Conservation (phyloP, 306 rosid species). For the barrel medic (Medicago truncatula) region MtrunA17r5.0-ANR NC_053043.1:21343501-21344000, state of each 20-base stretch:
- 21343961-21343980: neutral
- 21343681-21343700: constrained; percentile 98
- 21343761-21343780: constrained; percentile 60
- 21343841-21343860: constrained; percentile 26
- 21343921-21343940: constrained; percentile 8
- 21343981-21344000: neutral
- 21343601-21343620: constrained; percentile 94
- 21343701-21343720: constrained; percentile 77
- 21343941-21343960: neutral
- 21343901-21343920: constrained; percentile 12
- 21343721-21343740: constrained; percentile 83
- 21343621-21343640: constrained; percentile 90
- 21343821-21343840: constrained; percentile 14
- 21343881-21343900: constrained; percentile 27
- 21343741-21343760: constrained; percentile 79
- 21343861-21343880: constrained; percentile 6
- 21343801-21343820: constrained; percentile 24
- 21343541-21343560: constrained; percentile 77
- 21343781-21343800: constrained; percentile 13
- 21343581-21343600: constrained; percentile 79
- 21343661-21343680: constrained; percentile 95
- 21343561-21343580: constrained; percentile 65
- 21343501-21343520: constrained; percentile 23
- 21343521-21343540: constrained; percentile 64
- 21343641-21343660: constrained; percentile 99